Base-by-base conservation (phyloP, 2,329 filamentous ascomycete genomes). In the Curvularia hawaiiensis region DNA sequence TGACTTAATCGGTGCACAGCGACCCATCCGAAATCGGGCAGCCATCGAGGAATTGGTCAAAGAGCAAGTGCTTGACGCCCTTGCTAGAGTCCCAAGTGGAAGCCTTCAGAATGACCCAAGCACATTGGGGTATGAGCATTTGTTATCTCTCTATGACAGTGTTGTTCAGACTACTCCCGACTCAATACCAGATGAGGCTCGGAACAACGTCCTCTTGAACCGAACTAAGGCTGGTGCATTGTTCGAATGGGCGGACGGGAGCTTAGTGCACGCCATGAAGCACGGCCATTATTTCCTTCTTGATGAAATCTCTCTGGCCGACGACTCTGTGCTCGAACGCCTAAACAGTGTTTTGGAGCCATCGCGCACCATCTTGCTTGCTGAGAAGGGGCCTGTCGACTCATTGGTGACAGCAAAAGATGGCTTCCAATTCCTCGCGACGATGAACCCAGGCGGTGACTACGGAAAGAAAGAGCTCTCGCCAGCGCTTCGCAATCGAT, bases 361-460 rank as follows among this genome's bases (percentile, higher is more conserved):
- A 1, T 87, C 90, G 44, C 85, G 95, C 51, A 92, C 90, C 0
- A 85, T 99, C 28, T 80, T 99, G 3, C 84, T 99, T 16, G 96
- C 96, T 0, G 95, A 99, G 75, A 99, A 98, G 77, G 96, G 95
- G 0, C 86, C 91, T 2, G 84, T 90, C 5, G 88, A 97, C 73
- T 92, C 92, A 0, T 88, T 91, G 62, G 84, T 99, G 26, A 84
- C 85, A 39, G 95, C 90, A 6, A 77, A 83, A 11, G 82, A 89
- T 40, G 91, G 90, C 0, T 99, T 98, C 76, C 93, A 99, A 70
- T 97, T 99, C 77, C 86, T 99, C 58, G 94, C 95, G 3, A 99
- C 95, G 0, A 99, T 99, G 95, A 99, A 99, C 66, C 95, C 95
- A 9, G 96, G 96, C 50, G 95, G 96, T 45, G 95, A 99, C 72